Conservation (phyloP, 192 early-diverging fungal species). For the Kappamyces sp. region DNA sequence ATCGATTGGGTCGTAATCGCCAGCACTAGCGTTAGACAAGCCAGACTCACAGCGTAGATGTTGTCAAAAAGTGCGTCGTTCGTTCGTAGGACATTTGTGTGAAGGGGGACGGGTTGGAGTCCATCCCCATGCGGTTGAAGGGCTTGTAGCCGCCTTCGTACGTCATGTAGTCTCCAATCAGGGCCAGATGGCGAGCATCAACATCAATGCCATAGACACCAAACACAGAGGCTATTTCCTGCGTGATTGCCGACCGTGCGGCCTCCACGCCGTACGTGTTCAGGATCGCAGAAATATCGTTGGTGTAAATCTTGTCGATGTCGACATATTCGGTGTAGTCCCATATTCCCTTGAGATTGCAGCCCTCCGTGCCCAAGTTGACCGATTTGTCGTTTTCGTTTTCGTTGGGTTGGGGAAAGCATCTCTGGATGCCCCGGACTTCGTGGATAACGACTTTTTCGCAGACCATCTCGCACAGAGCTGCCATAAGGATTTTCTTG, state of each 20-base stretch:
- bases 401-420: constrained; percentile 76
- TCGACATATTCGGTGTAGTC: constrained; percentile 66
- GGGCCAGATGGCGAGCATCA: constrained; percentile 86
- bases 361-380: constrained; percentile 81
- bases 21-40: constrained; percentile 30
- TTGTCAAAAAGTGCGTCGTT: constrained; percentile 90
- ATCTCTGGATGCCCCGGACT: constrained; percentile 71
- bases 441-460: constrained; percentile 75
- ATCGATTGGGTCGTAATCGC: constrained; percentile 82
- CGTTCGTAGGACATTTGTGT: constrained; percentile 98
- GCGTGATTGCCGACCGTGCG: constrained; percentile 83
- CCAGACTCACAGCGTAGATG: constrained; percentile 62
- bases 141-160: constrained; percentile 98
- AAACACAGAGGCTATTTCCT: constrained; percentile 89
- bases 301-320: constrained; percentile 82
- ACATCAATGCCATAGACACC: constrained; percentile 90
- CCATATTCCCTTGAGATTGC: constrained; percentile 92
- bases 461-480: constrained; percentile 72
- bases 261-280: constrained; percentile 97
- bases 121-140: constrained; percentile 93
- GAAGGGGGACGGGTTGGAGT: constrained; percentile 88
- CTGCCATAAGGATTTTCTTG: constrained; percentile 93
- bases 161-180: constrained; percentile 99
- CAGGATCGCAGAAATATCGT: constrained; percentile 93
- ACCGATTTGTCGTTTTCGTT: constrained; percentile 69